Percentiles rank a stretch among this genome's conserved stretches.
These are phyloP conservation scores for Podaxis rugospora DNA, from an alignment of 768 basidiomycete genomes.

Conservation along the genomic window DNA sequence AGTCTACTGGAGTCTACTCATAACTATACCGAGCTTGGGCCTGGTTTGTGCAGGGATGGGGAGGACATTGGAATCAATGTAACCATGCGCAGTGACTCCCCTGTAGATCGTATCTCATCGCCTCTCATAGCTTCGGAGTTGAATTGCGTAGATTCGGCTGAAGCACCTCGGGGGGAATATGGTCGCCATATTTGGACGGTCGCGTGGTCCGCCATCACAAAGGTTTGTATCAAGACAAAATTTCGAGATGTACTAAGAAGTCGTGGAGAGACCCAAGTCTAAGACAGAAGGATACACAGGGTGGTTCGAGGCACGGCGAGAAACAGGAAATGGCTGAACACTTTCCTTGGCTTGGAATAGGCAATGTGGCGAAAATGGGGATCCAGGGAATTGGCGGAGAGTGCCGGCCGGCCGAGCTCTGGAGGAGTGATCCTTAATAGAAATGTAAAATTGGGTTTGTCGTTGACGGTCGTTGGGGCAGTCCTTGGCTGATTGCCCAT, in stretches of 20 bases:
- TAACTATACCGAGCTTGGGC: no score
- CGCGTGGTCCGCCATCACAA: not conserved
- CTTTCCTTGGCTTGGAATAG: not conserved
- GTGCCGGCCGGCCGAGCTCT: constrained; percentile 5
- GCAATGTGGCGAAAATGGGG: not conserved
- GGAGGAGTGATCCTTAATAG: constrained; percentile 1
- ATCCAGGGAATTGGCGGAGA: not conserved
- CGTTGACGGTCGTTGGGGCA: not conserved
- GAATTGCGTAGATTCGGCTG: not conserved
- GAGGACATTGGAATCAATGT: not conserved
- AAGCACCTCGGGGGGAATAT: not conserved
- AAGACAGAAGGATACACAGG: not conserved
- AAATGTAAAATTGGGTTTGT: constrained; percentile 11
- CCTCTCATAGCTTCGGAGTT: not conserved
- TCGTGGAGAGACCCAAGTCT: not conserved
- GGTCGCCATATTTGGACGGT: not conserved
- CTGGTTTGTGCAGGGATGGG: not conserved
- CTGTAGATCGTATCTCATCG: not conserved
- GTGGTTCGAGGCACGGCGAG: not conserved
- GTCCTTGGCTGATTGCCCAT: constrained; percentile 1
- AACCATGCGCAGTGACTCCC: not conserved
- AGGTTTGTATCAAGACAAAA: not conserved
- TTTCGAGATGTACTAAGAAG: not conserved
- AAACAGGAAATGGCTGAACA: not conserved
- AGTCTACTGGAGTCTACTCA: not conserved